Base-by-base conservation (phyloP, 805 yeast species). In the Candida michaelii region DNA sequence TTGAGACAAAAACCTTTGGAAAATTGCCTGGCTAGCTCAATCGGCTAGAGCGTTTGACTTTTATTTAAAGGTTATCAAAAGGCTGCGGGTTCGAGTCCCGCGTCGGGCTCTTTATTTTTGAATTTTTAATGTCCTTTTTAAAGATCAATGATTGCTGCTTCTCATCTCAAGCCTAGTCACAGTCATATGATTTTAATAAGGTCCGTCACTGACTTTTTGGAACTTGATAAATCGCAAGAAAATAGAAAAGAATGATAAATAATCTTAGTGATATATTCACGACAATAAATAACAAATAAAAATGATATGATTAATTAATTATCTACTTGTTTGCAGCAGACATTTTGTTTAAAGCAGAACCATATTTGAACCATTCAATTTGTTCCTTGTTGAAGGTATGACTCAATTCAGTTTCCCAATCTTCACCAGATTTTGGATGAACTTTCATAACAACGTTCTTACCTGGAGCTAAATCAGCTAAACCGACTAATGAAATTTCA, bases 271-370 rank as follows among this genome's bases (percentile, higher is more conserved):
- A 33, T 40, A 31, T 44, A 41, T 44, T 40, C 43, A 41, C 31
- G 38, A 42, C 49, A 39, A 39, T 39, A 39, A 39, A 39, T 37
- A 37, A 29, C 40, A 27, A 37, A 19, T 16, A 16, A 25, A 17
- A 18, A 21, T 33, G 29, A 33, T 23, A 16, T 16, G 15, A 35
- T 16, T 27, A 35, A 34, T 34, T 8, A 23, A 14, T 32, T 15
- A 33, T 21, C 34, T 37, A 27, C 24, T 39, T 23, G 18, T 41
- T 30, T 13, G 35, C 15, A 39, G 47, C 52, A 40, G 89, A 85
- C 89, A 89, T 88, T 80, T 85, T 88, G 88, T 93, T 93, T 76
- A 93, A 84, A 69, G 99, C 99, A 58, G 97, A 89, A 77, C 99
- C 99, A 62, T 85, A 82, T 81, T 88, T 91, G 86, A 91, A 91